Percentiles rank a stretch among this genome's conserved stretches.
Evolutionary conservation across 257 asterid species (phyloP).

Genomic region (Ehretia macrophylla): DNA sequence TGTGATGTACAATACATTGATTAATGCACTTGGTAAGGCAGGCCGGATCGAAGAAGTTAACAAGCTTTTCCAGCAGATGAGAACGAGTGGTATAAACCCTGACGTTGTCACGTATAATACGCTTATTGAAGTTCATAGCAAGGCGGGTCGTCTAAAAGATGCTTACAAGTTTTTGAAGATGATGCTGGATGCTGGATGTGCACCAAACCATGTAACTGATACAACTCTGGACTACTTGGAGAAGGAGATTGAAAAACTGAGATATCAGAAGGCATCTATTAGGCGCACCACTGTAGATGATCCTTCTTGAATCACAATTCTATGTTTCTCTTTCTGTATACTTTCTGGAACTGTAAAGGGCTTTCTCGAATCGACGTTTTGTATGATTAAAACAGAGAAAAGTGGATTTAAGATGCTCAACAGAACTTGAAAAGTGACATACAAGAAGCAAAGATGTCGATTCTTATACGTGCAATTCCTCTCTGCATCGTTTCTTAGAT

Average conservation of each 20-base stretch:
- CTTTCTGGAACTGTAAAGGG: too few species aligned
- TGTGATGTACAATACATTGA: conserved; percentile 91
- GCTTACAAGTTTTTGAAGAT: conserved; percentile 70
- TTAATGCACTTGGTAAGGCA: conserved; percentile 83
- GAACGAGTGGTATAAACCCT: conserved; percentile 69
- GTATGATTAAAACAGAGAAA: too few species aligned
- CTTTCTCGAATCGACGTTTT: too few species aligned
- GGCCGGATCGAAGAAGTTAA: conserved; percentile 66
- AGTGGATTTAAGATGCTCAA: too few species aligned
- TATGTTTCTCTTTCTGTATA: too few species aligned
- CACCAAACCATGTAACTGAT: conserved; percentile 89
- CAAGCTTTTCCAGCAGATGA: conserved; percentile 71
- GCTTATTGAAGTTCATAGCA: conserved; percentile 77
- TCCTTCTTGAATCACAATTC: conserved; percentile 18
- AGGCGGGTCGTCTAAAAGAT: conserved; percentile 69
- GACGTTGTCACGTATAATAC: conserved; percentile 89
- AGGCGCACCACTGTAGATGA: conserved; percentile 26
- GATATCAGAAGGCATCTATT: conserved; percentile 67
- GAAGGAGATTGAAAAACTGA: conserved; percentile 60
- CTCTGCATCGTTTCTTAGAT: background rate
- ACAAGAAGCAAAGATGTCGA: background rate
- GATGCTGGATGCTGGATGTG: conserved; percentile 95
- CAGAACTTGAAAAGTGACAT: too few species aligned
- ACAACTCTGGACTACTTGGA: conserved; percentile 73
- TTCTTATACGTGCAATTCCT: background rate